Conservation (phyloP, 352 stramenopile genomes). For the Pilasporangium apinafurcum region DNA sequence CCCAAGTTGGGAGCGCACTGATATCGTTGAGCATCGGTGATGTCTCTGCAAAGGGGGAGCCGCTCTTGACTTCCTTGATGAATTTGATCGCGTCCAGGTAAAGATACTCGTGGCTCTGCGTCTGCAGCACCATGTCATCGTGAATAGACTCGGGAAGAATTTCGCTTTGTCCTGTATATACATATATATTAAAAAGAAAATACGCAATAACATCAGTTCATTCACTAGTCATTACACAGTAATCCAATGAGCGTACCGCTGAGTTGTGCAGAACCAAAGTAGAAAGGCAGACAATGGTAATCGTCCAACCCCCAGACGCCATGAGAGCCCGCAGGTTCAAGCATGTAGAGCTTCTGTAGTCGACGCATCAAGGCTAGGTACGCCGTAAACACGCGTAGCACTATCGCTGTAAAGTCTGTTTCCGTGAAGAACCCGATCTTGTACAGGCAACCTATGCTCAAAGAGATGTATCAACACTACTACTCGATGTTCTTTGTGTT, state of each 20-base stretch:
- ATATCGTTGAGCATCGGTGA: conserved; percentile 94
- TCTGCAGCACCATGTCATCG: conserved; percentile 60
- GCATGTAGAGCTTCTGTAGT: conserved; percentile 95
- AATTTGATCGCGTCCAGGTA: conserved; percentile 92
- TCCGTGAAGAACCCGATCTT: conserved; percentile 89
- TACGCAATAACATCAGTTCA: too few relatives aligned
- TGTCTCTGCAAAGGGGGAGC: conserved; percentile 90
- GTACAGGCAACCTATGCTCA: conserved; percentile 58
- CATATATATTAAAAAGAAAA: background rate
- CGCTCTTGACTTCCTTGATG: conserved; percentile 88
- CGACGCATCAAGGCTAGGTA: conserved; percentile 94
- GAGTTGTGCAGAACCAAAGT: conserved; percentile 96
- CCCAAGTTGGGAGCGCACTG: conserved; percentile 83
- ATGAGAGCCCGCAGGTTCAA: conserved; percentile 98
- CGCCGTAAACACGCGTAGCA: conserved; percentile 87
- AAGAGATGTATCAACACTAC: background rate
- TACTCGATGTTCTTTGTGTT: too few relatives aligned
- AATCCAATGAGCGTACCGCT: conserved; percentile 25
- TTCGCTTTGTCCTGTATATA: conserved; percentile 41
- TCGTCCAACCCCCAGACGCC: conserved; percentile 99
- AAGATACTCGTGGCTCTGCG: conserved; percentile 75
- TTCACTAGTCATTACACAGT: background rate
- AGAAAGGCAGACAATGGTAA: conserved; percentile 98
- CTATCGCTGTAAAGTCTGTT: conserved; percentile 75
- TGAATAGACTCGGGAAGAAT: conserved; percentile 72